A percentile compares a stretch with the other conserved stretches of the same genome.
These are phyloP conservation scores for Apophysomyces elegans DNA, from an alignment of 371 early-diverging fungal genomes.

Conservation along the genomic window DNA sequence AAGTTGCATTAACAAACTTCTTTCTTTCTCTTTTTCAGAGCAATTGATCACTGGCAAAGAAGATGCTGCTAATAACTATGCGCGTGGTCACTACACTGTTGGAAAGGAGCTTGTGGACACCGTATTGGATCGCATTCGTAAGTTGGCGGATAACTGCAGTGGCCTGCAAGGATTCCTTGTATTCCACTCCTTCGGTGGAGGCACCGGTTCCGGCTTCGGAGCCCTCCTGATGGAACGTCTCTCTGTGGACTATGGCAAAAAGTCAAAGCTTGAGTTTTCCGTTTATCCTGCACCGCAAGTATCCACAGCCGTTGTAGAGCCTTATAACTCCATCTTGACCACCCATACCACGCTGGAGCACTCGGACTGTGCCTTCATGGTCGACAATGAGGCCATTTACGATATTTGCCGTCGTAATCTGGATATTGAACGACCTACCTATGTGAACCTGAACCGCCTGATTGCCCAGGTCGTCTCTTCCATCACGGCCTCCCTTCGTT, in stretches of 20 bases:
- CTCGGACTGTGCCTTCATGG: constrained; percentile 92
- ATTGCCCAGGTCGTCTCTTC: too few relatives aligned
- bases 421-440: too few relatives aligned
- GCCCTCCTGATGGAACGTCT: constrained; percentile 96
- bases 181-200: constrained; percentile 99
- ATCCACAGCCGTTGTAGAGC: constrained; percentile 97
- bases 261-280: constrained; percentile 93
- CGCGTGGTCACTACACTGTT: constrained; percentile 99
- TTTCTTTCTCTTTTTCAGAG: constrained; percentile 93
- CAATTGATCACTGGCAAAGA: constrained; percentile 99
- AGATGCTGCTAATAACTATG: constrained; percentile 99
- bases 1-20: constrained; percentile 91
- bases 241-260: constrained; percentile 64
- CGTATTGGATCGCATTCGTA: constrained; percentile 97
- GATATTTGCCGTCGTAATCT: constrained; percentile 55
- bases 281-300: constrained; percentile 99
- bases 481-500: constrained; percentile 95
- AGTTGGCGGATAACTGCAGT: constrained; percentile 97
- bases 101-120: constrained; percentile 98
- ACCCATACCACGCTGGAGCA: constrained; percentile 97
- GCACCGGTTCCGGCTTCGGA: constrained; percentile 99
- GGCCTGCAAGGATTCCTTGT: constrained; percentile 97
- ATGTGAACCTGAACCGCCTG: too few relatives aligned
- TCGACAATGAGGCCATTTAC: constrained; percentile 96
- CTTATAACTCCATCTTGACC: constrained; percentile 97